Conservation (phyloP, 1,284 basidiomycete species). For the Apiotrichum sp. region DNA sequence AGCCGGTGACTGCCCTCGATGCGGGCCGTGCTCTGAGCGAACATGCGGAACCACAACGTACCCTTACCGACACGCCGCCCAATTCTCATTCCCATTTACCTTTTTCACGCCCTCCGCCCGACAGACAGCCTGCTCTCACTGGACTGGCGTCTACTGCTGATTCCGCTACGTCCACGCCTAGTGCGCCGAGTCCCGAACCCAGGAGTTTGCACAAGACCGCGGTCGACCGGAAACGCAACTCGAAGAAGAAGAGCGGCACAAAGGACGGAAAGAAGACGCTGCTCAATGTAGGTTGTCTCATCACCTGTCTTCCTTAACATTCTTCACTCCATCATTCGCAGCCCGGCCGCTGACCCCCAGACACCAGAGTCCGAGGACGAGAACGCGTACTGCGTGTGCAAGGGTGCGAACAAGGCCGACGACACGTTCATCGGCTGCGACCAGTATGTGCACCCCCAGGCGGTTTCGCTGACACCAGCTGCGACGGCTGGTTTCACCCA, state of each 20-base stretch:
- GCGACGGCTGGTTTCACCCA: slow-evolving; percentile 45
- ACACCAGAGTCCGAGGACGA: slow-evolving; percentile 3
- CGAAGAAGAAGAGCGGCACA: neutral
- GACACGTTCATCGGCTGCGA: slow-evolving; percentile 43
- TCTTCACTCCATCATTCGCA: no score
- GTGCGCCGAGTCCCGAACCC: neutral
- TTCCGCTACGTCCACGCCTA: neutral
- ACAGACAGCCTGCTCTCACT: no score
- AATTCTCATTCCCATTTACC: no score
- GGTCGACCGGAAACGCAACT: neutral
- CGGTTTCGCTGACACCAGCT: slow-evolving; percentile 18
- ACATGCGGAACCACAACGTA: no score
- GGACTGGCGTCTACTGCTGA: neutral
- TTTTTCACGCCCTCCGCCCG: no score
- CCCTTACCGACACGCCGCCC: no score
- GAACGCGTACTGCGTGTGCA: slow-evolving; percentile 38
- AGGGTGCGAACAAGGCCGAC: slow-evolving; percentile 35
- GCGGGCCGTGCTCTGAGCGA: no score
- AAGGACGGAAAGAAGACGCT: neutral
- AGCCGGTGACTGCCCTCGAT: no score
- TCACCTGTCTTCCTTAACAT: no score
- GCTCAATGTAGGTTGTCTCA: no score
- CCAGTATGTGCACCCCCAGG: slow-evolving; percentile 16
- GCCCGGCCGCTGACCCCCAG: neutral
- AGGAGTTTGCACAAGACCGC: neutral